A percentile compares a stretch with the other conserved stretches of the same genome.
phyloP scores from a whole-genome alignment of 2,329 filamentous ascomycete genomes.

The Xylaria polymorpha region DNA sequence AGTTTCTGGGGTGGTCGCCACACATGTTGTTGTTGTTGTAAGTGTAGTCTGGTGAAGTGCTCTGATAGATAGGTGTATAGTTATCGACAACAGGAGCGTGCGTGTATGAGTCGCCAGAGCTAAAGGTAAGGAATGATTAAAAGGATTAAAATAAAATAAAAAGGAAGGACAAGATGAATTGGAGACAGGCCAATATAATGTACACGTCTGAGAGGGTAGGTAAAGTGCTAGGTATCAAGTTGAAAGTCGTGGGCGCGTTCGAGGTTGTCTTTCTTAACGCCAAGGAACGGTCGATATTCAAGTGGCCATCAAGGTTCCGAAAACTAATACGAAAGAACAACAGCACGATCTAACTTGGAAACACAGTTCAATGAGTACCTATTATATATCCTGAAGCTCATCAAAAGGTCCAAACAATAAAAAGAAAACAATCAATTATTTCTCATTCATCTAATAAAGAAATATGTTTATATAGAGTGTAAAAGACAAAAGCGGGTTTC shows the following conservation, averaged over 20 bases:
- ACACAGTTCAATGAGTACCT: neutral
- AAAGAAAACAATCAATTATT: neutral
- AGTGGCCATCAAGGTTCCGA: constrained; percentile 29
- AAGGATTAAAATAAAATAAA: neutral
- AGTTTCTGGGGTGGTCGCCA: constrained; percentile 55
- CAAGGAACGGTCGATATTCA: constrained; percentile 8
- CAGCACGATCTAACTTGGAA: neutral
- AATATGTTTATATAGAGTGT: neutral
- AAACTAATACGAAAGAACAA: neutral
- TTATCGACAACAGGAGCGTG: neutral
- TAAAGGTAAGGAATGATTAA: too few species aligned
- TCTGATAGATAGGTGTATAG: neutral
- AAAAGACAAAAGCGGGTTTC: constrained; percentile 2
- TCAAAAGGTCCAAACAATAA: neutral
- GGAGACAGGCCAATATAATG: neutral
- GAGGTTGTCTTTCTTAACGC: neutral
- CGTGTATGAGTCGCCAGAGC: neutral
- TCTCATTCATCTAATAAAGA: neutral
- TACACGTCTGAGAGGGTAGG: neutral
- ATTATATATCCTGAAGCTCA: neutral
- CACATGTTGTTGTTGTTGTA: constrained; percentile 55
- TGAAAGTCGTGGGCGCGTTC: neutral
- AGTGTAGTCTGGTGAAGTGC: neutral
- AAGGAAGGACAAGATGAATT: neutral
- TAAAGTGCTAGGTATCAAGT: neutral